Base-by-base conservation (phyloP, 495 filamentous ascomycete genomes). In the Neurospora sublineolata region DNA sequence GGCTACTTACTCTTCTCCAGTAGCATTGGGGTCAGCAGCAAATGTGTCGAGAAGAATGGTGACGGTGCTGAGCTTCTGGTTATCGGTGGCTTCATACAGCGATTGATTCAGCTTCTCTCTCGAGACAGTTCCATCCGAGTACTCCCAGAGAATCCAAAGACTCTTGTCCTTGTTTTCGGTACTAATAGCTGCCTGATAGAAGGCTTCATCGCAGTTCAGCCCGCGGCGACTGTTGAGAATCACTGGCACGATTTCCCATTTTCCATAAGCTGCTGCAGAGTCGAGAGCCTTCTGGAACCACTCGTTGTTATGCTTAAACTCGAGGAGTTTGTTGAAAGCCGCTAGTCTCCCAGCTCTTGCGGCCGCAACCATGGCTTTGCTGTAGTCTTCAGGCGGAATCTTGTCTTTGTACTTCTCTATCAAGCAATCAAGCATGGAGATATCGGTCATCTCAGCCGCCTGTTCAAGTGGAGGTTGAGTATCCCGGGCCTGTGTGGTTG, bases 391-490 rank as follows among this genome's bases (percentile, higher is more conserved):
- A 9, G 27, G n/a, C 37, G n/a, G 18, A n/a, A 70, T 37, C 20
- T 42, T 68, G 67, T 81, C 42, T 27, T 79, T 78, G 18, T 73
- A 75, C 16, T 74, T 73, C 4, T 76, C 68, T 3, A 81, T 64
- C 23, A 81, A 69, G 69, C 74, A 79, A 23, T 80, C 77, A 37
- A 81, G 77, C 78, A 80, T 81, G 10, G 77, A 75, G 27, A 76
- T 69, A 30, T 81, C 78, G 10, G 79, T 75, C 27, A 78, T 16
- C 14, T 73, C 69, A 30, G 78, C 77, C 14, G 78, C 75, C 3
- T 78, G 74, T 14, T 76, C 77, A n/a, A 80, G 72, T 23, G 78
- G 78, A 9, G 77, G 73, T 39, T 44, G 41, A 11, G 75, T 37
- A 14, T 78, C 79, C n/a, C 73, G 74, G 46, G 52, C 69, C 40